Base-by-base conservation (phyloP, 2,329 filamentous ascomycete genomes). In the Clarireedia homoeocarpa region DNA sequence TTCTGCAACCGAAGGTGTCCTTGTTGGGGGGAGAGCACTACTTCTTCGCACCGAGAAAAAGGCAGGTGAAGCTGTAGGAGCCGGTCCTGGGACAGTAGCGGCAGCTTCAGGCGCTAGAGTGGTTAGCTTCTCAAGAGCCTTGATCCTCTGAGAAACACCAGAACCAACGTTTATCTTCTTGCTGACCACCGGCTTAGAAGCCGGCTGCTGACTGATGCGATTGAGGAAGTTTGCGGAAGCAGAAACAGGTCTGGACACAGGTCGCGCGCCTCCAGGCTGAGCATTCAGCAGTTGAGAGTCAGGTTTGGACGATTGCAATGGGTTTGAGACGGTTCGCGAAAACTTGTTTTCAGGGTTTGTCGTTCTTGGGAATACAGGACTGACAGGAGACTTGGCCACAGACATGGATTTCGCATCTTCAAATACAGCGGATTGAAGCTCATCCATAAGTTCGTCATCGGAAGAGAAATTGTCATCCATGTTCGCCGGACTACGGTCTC, bases 141-240 rank as follows among this genome's bases (percentile, higher is more conserved):
- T 95, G 70, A 97, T 97, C 44, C 94, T 86, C 70, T 92, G 89
- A 3, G 92, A 95, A 59, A 99, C 96, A 63, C 89, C 91, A 7
- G 88, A 91, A 6, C 90, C 91, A 24, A 97, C 81, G 65, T 89
- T 94, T 62, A 85, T 79, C 69, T 91, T 95, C 69, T 88, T 90
- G 3, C 48, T 4, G 30, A 78, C 74, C 50, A 86, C 67, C 51
- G 78, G 77, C 14, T 79, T 15, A 3, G 40, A 71, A n/a, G 72
- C 52, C 42, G 64, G 69, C 30, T 75, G 71, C 63, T 82, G 80
- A 60, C 79, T 81, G 48, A 80, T 73, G 58, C 75, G 80, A 62
- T 80, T 78, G 55, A 81, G 64, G 62, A 76, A 82, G 12, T 79
- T 77, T 6, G 81, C 75, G 23, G 72, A 71, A 26, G 82, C 78